Conservation (phyloP, 768 basidiomycete species). For the Flagelloscypha sp. region DNA sequence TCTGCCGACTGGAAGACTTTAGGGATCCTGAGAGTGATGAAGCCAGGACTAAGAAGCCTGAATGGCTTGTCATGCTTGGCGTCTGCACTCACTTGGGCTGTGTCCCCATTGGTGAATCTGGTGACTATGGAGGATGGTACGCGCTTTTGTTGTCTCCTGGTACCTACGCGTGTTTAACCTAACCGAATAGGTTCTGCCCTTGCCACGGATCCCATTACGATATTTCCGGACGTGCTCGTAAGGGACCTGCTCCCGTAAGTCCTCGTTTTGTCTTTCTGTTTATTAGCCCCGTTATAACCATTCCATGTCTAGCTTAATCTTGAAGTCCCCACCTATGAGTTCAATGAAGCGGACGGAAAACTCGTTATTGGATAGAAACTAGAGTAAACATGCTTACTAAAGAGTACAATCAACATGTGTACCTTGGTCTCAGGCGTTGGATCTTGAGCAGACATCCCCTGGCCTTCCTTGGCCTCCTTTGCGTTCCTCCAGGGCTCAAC, state of each 20-base stretch:
- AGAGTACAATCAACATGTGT: no score
- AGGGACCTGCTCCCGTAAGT: conserved; percentile 92
- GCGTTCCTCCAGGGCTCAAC: no score
- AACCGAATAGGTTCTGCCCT: conserved; percentile 72
- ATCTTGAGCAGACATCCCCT: no score
- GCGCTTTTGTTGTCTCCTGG: conserved; percentile 16
- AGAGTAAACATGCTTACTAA: no score
- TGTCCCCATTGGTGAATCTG: conserved; percentile 95
- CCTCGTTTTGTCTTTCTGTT: background rate
- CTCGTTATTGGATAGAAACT: conserved; percentile 71
- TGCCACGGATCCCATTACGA: conserved; percentile 99
- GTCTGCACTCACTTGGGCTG: conserved; percentile 98
- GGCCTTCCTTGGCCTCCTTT: no score
- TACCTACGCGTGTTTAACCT: background rate
- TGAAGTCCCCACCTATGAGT: conserved; percentile 83
- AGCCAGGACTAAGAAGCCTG: conserved; percentile 83
- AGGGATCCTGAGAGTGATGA: conserved; percentile 92
- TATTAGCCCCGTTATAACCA: conserved; percentile 6
- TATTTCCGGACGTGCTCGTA: conserved; percentile 92
- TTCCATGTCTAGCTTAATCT: conserved; percentile 79
- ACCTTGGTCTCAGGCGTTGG: no score
- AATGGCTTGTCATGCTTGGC: conserved; percentile 91
- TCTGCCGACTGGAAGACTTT: conserved; percentile 74
- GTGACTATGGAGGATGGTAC: conserved; percentile 96
- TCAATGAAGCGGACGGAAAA: conserved; percentile 84